These are phyloP conservation scores for Vigna angularis DNA, from an alignment of 306 rosid species.

Conservation along the genomic window DNA sequence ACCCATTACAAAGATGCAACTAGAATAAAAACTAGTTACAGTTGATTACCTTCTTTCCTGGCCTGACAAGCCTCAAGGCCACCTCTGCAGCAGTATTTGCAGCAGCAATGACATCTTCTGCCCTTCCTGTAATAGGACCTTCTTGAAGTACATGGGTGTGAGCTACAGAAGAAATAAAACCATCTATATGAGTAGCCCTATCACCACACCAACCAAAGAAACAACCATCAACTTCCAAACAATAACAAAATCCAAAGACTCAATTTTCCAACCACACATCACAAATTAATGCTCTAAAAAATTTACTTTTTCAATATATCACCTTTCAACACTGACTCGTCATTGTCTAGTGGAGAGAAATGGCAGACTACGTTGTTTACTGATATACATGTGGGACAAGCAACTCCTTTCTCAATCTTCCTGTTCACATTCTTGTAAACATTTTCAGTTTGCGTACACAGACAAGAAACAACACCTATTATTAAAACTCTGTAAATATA, in stretches of 20 bases:
- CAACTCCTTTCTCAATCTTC: constrained; percentile 94
- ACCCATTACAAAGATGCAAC: neutral
- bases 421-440: constrained; percentile 80
- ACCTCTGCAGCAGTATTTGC: constrained; percentile 99
- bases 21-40: neutral
- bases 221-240: neutral
- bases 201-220: constrained; percentile 59
- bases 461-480: constrained; percentile 41
- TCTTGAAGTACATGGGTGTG: constrained; percentile 72
- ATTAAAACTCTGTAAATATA: constrained; percentile 29
- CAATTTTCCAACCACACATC: neutral
- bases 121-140: constrained; percentile 84
- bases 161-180: constrained; percentile 70
- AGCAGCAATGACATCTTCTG: constrained; percentile 89
- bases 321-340: constrained; percentile 77
- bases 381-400: constrained; percentile 88
- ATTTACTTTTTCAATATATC: constrained; percentile 83
- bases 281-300: constrained; percentile 2
- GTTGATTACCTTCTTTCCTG: constrained; percentile 78
- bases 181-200: constrained; percentile 91
- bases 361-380: constrained; percentile 87
- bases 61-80: constrained; percentile 94
- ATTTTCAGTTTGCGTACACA: constrained; percentile 75
- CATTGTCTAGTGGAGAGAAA: constrained; percentile 82
- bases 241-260: neutral